Evolutionary conservation across 331 rosid species (phyloP).

Genomic region (Pyracantha coccinea): DNA sequence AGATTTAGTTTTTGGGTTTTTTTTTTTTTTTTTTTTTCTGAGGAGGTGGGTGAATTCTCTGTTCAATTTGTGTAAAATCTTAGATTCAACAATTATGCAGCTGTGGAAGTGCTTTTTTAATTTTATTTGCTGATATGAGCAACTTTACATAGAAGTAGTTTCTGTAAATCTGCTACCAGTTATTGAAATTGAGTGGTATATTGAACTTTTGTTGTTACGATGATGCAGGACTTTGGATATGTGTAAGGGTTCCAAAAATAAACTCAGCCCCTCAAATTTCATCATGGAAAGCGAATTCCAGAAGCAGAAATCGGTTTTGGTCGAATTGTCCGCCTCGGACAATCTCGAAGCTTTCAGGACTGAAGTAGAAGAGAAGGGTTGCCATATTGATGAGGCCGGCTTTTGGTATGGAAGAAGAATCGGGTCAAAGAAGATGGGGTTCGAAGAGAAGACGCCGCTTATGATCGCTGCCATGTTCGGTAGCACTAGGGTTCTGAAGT

Average conservation of each 20-base stretch:
- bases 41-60: neutral
- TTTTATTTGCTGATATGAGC: neutral
- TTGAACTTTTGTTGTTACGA: slow-evolving; percentile 11
- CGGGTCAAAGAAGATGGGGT: slow-evolving; percentile 88
- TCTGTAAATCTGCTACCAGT: neutral
- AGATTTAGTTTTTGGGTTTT: neutral
- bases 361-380: slow-evolving; percentile 59
- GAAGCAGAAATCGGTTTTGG: slow-evolving; percentile 55
- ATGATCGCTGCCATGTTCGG: slow-evolving; percentile 94
- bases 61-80: neutral
- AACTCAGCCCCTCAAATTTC: slow-evolving; percentile 30
- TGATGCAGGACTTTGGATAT: slow-evolving; percentile 52
- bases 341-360: slow-evolving; percentile 64
- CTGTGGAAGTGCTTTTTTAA: neutral
- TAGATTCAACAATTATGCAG: neutral
- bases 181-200: neutral
- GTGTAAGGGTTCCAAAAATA: slow-evolving; percentile 69
- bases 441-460: slow-evolving; percentile 77
- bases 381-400: slow-evolving; percentile 44
- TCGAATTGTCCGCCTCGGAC: slow-evolving; percentile 76
- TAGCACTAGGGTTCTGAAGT: slow-evolving; percentile 53
- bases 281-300: slow-evolving; percentile 55
- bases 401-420: slow-evolving; percentile 88
- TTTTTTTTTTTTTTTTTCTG: neutral
- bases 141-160: neutral